Evolutionary conservation across 2,329 filamentous ascomycete genomes (phyloP).

Genomic region (Ascochyta koolunga): DNA sequence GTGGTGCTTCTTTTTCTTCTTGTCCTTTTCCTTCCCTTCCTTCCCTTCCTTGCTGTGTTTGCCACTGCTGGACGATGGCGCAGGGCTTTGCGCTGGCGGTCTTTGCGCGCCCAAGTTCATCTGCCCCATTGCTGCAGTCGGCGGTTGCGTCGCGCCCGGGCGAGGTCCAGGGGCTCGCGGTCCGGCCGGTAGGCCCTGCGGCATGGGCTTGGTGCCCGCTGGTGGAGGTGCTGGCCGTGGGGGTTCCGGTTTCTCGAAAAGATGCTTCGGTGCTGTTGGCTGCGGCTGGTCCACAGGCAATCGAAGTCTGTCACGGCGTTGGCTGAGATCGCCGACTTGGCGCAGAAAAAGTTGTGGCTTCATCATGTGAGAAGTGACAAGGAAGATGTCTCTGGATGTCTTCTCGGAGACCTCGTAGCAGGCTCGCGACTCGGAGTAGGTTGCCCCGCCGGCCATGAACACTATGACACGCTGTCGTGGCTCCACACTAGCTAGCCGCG

Average conservation of each 20-base stretch:
- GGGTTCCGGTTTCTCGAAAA: slow-evolving; percentile 75
- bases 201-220: slow-evolving; percentile 49
- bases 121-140: slow-evolving; percentile 41
- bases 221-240: slow-evolving; percentile 61
- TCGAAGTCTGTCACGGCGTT: slow-evolving; percentile 75
- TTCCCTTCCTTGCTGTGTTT: slow-evolving; percentile 33
- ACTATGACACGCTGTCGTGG: slow-evolving; percentile 90
- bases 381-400: slow-evolving; percentile 80
- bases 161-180: slow-evolving; percentile 27
- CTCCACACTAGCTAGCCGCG: slow-evolving; percentile 74
- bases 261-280: slow-evolving; percentile 80
- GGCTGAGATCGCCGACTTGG: slow-evolving; percentile 79
- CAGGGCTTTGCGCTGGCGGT: slow-evolving; percentile 19
- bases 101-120: slow-evolving; percentile 41
- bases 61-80: slow-evolving; percentile 25
- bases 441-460: slow-evolving; percentile 94
- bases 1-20: slow-evolving; percentile 64
- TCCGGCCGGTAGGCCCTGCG: slow-evolving; percentile 38
- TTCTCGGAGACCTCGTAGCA: slow-evolving; percentile 85
- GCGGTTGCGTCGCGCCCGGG: slow-evolving; percentile 34
- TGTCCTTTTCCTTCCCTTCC: slow-evolving; percentile 37
- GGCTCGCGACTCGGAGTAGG: slow-evolving; percentile 84
- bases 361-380: slow-evolving; percentile 91
- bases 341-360: slow-evolving; percentile 82
- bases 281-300: slow-evolving; percentile 81